phyloP scores from a whole-genome alignment of 306 rosid species.

The Corylus heterophylla region DNA sequence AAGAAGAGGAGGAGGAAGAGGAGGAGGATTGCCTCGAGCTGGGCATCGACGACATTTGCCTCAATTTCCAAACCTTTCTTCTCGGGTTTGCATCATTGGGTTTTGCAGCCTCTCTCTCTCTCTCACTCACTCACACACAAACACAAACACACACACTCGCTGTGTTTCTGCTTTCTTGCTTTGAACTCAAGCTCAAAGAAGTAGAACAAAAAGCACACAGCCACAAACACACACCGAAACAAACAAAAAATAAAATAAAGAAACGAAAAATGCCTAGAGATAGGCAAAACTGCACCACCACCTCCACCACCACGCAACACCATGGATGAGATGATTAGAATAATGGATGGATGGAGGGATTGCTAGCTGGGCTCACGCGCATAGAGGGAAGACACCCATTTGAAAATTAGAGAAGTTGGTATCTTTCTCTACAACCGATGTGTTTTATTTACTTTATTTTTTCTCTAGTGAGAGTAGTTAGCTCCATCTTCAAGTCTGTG shows the following conservation, averaged over 20 bases:
- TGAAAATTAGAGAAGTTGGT: background rate
- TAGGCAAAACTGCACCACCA: conserved; percentile 41
- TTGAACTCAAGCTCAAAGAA: conserved; percentile 43
- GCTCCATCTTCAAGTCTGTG: conserved; percentile 28
- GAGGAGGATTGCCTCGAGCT: conserved; percentile 45
- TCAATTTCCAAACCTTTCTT: conserved; percentile 61
- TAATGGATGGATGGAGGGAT: background rate
- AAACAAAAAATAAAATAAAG: conserved; percentile 3
- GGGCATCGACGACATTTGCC: conserved; percentile 52
- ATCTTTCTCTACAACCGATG: background rate
- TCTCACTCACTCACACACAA: conserved; percentile 22
- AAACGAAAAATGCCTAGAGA: conserved; percentile 45
- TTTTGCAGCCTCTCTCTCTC: conserved; percentile 31
- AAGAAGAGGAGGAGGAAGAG: conserved; percentile 13
- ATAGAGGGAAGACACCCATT: conserved; percentile 6
- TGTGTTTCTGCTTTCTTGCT: conserved; percentile 39
- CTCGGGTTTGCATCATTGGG: conserved; percentile 54
- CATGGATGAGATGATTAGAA: conserved; percentile 20
- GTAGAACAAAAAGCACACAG: background rate
- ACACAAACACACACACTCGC: conserved; percentile 4
- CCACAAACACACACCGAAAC: background rate
- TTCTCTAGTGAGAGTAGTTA: conserved; percentile 7
- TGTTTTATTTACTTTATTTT: conserved; percentile 16
- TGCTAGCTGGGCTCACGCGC: conserved; percentile 28
- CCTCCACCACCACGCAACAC: conserved; percentile 24